Evolutionary conservation across 2,329 filamentous ascomycete species (phyloP).

Genomic region (Cercospora sesami): DNA sequence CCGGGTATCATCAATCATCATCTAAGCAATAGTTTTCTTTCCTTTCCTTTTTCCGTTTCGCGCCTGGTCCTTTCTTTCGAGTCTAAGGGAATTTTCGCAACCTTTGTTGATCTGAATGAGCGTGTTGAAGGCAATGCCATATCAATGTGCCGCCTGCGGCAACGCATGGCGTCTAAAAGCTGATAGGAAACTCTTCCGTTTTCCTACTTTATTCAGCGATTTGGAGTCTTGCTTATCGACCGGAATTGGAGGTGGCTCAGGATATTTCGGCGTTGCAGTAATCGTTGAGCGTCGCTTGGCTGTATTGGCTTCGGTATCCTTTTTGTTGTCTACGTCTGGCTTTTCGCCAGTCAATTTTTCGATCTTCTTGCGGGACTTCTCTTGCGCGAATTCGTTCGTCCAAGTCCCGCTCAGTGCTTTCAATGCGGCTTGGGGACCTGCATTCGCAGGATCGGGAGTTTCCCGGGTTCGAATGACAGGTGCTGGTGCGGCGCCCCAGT

Average conservation of each 20-base stretch:
- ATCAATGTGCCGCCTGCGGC: slow-evolving; percentile 1
- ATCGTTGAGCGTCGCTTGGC: slow-evolving; percentile 35
- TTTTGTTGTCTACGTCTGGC: background rate
- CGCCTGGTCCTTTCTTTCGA: background rate
- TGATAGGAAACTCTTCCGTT: slow-evolving; percentile 50
- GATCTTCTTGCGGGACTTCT: slow-evolving; percentile 16
- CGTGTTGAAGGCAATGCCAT: background rate
- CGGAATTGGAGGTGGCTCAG: slow-evolving; percentile 19
- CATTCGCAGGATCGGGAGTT: background rate
- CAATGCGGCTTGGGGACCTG: background rate
- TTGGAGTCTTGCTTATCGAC: slow-evolving; percentile 17
- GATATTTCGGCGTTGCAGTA: slow-evolving; percentile 34
- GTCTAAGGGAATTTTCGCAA: background rate
- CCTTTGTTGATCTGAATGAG: background rate
- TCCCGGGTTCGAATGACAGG: background rate
- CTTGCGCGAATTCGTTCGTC: slow-evolving; percentile 10
- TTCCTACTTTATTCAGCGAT: slow-evolving; percentile 40
- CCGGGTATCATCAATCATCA: background rate
- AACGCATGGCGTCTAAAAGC: slow-evolving; percentile 41
- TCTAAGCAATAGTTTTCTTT: background rate
- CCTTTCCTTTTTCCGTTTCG: background rate
- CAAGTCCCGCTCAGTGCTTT: slow-evolving; percentile 6
- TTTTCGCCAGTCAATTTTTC: slow-evolving; percentile 10
- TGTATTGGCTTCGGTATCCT: slow-evolving; percentile 31
- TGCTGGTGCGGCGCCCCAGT: background rate